Conservation (phyloP, 2,329 filamentous ascomycete genomes). For the Dryadomyces sulphureus region DNA sequence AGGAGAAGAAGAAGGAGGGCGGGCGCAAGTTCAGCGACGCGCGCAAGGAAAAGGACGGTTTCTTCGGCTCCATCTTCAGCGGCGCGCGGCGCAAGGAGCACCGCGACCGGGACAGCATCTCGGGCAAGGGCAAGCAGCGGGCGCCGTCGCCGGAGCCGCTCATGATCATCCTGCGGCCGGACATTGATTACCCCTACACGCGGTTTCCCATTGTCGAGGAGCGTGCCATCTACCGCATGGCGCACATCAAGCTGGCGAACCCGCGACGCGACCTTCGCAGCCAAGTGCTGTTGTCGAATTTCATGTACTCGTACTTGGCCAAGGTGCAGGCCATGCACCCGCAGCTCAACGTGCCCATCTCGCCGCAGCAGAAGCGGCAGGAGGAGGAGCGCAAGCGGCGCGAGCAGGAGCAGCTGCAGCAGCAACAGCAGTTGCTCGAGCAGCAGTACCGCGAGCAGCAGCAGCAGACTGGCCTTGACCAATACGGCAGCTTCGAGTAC, state of each 20-base stretch:
- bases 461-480: conserved; percentile 9
- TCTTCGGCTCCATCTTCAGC: conserved; percentile 91
- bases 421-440: conserved; percentile 22
- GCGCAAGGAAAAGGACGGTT: conserved; percentile 83
- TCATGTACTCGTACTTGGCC: conserved; percentile 98
- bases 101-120: conserved; percentile 57
- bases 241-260: conserved; percentile 97
- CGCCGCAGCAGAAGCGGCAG: conserved; percentile 37
- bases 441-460: conserved; percentile 14
- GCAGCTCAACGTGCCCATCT: conserved; percentile 79
- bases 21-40: conserved; percentile 56
- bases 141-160: conserved; percentile 67
- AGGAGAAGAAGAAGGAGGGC: conserved; percentile 71
- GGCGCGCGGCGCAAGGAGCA: conserved; percentile 78
- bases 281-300: conserved; percentile 93
- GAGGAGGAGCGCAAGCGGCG: conserved; percentile 32
- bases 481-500: conserved; percentile 20
- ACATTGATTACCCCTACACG: conserved; percentile 93
- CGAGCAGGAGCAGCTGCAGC: conserved; percentile 28
- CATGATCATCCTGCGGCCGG: conserved; percentile 59
- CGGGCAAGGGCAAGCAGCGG: conserved; percentile 62
- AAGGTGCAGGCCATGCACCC: conserved; percentile 99
- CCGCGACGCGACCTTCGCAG: conserved; percentile 82
- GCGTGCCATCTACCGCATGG: conserved; percentile 94
- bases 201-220: conserved; percentile 91